phyloP scores from a whole-genome alignment of 352 stramenopile species.

The Globisporangium yorkense region DNA sequence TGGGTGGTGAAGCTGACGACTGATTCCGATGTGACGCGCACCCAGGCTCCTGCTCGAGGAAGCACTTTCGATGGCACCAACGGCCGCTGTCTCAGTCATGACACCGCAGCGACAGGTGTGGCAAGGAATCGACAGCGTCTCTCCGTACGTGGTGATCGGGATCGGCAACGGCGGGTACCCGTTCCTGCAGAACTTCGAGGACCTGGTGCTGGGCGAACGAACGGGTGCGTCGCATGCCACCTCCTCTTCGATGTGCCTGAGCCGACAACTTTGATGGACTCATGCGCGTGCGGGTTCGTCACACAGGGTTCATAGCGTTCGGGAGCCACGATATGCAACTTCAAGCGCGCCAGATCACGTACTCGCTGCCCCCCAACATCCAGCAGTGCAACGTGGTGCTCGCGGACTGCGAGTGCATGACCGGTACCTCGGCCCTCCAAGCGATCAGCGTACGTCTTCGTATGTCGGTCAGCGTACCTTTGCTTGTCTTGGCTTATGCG shows the following conservation, averaged over 20 bases:
- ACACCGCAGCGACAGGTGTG: conserved; percentile 1
- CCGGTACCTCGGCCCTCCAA: conserved; percentile 6
- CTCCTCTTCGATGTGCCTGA: neutral
- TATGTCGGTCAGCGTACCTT: too few relatives aligned
- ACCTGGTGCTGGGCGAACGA: conserved; percentile 1
- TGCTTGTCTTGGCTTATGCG: neutral
- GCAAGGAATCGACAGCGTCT: conserved; percentile 1
- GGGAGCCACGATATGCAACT: conserved; percentile 7
- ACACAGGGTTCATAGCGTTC: conserved; percentile 7
- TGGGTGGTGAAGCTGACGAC: neutral
- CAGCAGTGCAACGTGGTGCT: conserved; percentile 7
- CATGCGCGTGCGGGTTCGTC: neutral
- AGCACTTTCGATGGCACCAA: conserved; percentile 7
- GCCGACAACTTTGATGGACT: too few relatives aligned
- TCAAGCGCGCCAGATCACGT: conserved; percentile 2
- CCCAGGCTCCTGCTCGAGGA: conserved; percentile 8
- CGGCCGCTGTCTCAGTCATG: neutral
- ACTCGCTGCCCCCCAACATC: conserved; percentile 2
- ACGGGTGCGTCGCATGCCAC: neutral
- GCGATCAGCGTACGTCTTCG: conserved; percentile 4
- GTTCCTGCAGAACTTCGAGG: conserved; percentile 3
- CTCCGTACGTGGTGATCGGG: conserved; percentile 5
- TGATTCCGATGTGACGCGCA: neutral
- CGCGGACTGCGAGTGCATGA: conserved; percentile 10
- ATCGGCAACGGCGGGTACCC: conserved; percentile 12